phyloP scores from a whole-genome alignment of 768 basidiomycete species.

The Serendipita sp. region DNA sequence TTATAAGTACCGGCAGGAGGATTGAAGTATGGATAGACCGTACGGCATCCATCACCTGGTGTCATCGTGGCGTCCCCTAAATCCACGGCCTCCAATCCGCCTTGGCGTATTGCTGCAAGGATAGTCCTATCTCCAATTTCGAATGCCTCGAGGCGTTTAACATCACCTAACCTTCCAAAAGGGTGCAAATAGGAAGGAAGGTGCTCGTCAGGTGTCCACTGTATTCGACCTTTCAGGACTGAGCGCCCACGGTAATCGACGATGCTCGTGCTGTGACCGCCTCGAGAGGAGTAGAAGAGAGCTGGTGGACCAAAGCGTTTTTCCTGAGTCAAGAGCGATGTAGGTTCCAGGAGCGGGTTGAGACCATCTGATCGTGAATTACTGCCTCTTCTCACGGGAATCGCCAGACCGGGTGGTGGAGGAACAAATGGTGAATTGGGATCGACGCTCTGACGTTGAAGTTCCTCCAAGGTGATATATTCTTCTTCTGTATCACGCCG shows the following conservation, averaged over 20 bases:
- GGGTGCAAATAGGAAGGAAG: slow-evolving; percentile 15
- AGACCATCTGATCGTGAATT: slow-evolving; percentile 21
- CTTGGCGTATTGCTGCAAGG: slow-evolving; percentile 72
- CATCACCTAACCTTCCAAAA: slow-evolving; percentile 50
- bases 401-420: slow-evolving; percentile 25
- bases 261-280: slow-evolving; percentile 75
- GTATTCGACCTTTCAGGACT: slow-evolving; percentile 61
- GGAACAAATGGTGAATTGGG: slow-evolving; percentile 61
- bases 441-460: slow-evolving; percentile 62
- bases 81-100: slow-evolving; percentile 68
- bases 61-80: slow-evolving; percentile 60
- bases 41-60: slow-evolving; percentile 67
- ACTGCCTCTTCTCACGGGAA: slow-evolving; percentile 16
- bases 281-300: slow-evolving; percentile 74
- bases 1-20: slow-evolving; percentile 44
- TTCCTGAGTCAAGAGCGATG: slow-evolving; percentile 63
- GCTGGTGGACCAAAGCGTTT: slow-evolving; percentile 76
- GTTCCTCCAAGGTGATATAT: slow-evolving; percentile 52
- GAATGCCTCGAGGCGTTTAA: slow-evolving; percentile 70
- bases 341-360: slow-evolving; percentile 49
- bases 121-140: slow-evolving; percentile 61
- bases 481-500: slow-evolving; percentile 56
- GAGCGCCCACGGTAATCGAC: slow-evolving; percentile 76
- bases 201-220: slow-evolving; percentile 58
- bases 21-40: slow-evolving; percentile 50